A percentile compares a stretch with the other conserved stretches of the same genome.
Evolutionary conservation across 306 rosid species (phyloP).

Genomic region (Vachellia pachyceras): DNA sequence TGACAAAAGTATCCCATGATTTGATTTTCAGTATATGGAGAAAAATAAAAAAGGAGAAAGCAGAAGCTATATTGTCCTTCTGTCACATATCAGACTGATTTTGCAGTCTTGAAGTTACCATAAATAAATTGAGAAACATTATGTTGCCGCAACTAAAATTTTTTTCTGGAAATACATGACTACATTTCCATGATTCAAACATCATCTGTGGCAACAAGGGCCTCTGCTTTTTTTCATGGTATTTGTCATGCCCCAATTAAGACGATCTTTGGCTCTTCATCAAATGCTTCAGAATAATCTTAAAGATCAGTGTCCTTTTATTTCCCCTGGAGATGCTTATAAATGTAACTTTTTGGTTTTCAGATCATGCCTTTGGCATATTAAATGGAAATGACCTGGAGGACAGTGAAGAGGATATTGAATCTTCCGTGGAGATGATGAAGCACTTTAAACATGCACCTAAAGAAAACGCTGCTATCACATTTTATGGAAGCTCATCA

Average conservation of each 20-base stretch:
- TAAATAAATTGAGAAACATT: conserved; percentile 7
- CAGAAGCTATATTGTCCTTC: conserved; percentile 14
- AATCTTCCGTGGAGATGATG: conserved; percentile 44
- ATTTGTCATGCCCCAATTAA: conserved; percentile 15
- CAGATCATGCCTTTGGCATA: conserved; percentile 48
- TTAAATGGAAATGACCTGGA: conserved; percentile 45
- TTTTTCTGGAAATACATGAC: conserved; percentile 16
- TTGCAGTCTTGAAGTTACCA: not conserved
- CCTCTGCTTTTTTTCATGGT: conserved; percentile 8
- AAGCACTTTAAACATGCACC: conserved; percentile 32
- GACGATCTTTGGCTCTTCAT: not conserved
- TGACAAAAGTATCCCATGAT: conserved; percentile 30
- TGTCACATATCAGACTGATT: conserved; percentile 5
- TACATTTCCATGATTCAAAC: conserved; percentile 27
- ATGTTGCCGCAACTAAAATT: conserved; percentile 12
- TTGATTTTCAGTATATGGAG: conserved; percentile 31
- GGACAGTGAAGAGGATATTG: conserved; percentile 41
- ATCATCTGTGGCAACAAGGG: conserved; percentile 26
- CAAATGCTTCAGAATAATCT: conserved; percentile 22
- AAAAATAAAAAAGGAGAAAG: not conserved
- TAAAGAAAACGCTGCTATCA: conserved; percentile 39
- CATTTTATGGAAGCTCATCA: conserved; percentile 41
- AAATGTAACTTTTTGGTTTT: conserved; percentile 48
- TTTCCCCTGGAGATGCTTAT: conserved; percentile 38
- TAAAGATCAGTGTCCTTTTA: conserved; percentile 15